phyloP scores from a whole-genome alignment of 2,329 filamentous ascomycete species.

The Drechslerella dactyloides region DNA sequence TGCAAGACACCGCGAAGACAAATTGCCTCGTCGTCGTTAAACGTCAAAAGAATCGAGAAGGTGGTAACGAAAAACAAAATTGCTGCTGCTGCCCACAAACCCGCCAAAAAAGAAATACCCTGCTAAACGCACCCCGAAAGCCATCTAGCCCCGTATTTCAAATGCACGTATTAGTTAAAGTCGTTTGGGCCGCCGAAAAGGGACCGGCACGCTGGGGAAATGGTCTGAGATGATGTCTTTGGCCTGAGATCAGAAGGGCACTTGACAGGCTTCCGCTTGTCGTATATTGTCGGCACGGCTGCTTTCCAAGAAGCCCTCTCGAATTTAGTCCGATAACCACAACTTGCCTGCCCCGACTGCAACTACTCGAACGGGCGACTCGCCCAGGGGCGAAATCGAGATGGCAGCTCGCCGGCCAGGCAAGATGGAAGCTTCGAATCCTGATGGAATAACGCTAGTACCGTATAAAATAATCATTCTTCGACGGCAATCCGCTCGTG shows the following conservation, averaged over 20 bases:
- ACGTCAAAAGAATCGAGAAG: constrained; percentile 51
- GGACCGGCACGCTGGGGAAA: constrained; percentile 34
- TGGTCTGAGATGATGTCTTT: constrained; percentile 39
- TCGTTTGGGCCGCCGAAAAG: constrained; percentile 28
- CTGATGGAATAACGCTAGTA: neutral
- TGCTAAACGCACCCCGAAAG: constrained; percentile 18
- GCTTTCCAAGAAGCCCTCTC: constrained; percentile 34
- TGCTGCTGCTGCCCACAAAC: neutral
- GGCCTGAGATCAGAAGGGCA: constrained; percentile 12
- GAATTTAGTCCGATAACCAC: constrained; percentile 41
- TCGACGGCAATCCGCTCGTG: neutral
- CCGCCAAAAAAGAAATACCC: constrained; percentile 4
- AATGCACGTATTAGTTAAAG: constrained; percentile 13
- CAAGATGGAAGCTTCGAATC: constrained; percentile 1
- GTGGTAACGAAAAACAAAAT: constrained; percentile 54
- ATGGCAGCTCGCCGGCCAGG: constrained; percentile 4
- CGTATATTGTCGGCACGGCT: constrained; percentile 41
- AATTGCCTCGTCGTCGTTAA: constrained; percentile 49
- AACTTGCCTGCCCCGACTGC: constrained; percentile 40
- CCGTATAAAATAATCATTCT: no score
- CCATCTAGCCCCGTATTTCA: constrained; percentile 44
- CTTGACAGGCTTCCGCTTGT: constrained; percentile 6
- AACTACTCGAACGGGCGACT: constrained; percentile 35
- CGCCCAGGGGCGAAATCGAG: constrained; percentile 7
- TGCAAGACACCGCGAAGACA: constrained; percentile 37